Evolutionary conservation across 2,329 filamentous ascomycete genomes (phyloP).

Genomic region (Biscogniauxia mediterranea): DNA sequence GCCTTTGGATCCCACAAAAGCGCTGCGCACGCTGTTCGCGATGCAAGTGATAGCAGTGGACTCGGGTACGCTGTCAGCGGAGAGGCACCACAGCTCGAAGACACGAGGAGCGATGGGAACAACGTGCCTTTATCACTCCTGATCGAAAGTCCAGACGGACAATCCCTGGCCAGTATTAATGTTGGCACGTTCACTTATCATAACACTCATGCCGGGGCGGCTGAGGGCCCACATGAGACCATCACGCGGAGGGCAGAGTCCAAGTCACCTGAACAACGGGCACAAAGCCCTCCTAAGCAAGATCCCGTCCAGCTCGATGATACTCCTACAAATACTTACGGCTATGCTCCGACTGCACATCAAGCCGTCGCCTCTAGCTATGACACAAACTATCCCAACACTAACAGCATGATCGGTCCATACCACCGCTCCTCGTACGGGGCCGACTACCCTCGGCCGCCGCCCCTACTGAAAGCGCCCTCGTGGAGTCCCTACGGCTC

Average conservation of each 20-base stretch:
- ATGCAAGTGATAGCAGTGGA: conserved; percentile 54
- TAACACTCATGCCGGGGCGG: conserved; percentile 35
- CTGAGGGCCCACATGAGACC: conserved; percentile 38
- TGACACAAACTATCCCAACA: conserved; percentile 32
- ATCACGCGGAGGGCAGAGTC: conserved; percentile 39
- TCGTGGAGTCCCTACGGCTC: conserved; percentile 46
- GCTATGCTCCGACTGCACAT: conserved; percentile 54
- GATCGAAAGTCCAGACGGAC: conserved; percentile 50
- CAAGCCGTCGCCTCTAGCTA: conserved; percentile 42
- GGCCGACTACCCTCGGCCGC: conserved; percentile 45
- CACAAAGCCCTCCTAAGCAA: conserved; percentile 39
- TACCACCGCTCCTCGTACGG: conserved; percentile 54
- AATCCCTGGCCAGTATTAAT: conserved; percentile 51
- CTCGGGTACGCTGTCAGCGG: conserved; percentile 71
- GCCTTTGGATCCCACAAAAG: conserved; percentile 78
- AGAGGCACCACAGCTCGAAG: conserved; percentile 63
- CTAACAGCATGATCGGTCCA: conserved; percentile 53
- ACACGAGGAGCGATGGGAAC: conserved; percentile 48
- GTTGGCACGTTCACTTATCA: conserved; percentile 46
- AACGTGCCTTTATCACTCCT: conserved; percentile 56
- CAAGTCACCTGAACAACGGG: conserved; percentile 43
- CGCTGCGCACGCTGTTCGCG: conserved; percentile 63
- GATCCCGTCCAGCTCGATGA: conserved; percentile 29
- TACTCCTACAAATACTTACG: conserved; percentile 52
- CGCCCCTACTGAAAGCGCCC: conserved; percentile 36